phyloP scores from a whole-genome alignment of 208 protist genomes.

The Crithidia expoeki region DNA sequence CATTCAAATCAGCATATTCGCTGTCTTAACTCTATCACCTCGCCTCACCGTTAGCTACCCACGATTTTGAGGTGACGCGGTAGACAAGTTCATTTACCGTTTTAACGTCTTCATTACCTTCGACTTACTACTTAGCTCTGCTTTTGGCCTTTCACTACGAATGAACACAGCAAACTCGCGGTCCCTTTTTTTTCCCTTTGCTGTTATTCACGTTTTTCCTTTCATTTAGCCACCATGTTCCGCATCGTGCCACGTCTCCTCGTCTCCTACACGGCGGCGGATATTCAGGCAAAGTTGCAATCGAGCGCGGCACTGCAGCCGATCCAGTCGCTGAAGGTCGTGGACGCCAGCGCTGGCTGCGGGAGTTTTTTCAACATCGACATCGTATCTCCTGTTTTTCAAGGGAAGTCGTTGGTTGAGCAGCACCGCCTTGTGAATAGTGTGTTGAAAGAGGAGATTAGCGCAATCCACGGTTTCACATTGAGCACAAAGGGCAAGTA shows the following conservation, averaged over 20 bases:
- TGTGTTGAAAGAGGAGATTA: conserved; percentile 82
- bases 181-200: conserved; percentile 15
- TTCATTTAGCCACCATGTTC: conserved; percentile 25
- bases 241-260: conserved; percentile 22
- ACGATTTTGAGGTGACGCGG: no score
- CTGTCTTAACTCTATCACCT: no score
- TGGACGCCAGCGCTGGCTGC: conserved; percentile 81
- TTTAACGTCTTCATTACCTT: no score
- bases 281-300: conserved; percentile 80
- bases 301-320: conserved; percentile 59
- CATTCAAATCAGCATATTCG: no score
- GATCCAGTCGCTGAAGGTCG: conserved; percentile 55
- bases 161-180: no score
- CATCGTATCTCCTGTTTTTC: conserved; percentile 73
- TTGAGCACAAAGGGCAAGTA: conserved; percentile 55
- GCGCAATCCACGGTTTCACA: conserved; percentile 86
- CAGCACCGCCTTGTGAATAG: conserved; percentile 88
- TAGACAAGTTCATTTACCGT: no score
- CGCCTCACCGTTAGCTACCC: no score
- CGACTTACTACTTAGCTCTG: no score
- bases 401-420: conserved; percentile 77
- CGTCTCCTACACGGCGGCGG: conserved; percentile 47
- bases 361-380: conserved; percentile 88
- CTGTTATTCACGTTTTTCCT: no score
- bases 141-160: no score